Conservation (phyloP, 169 alveolate genomes). For the Plasmodium cynomolgi region DNA sequence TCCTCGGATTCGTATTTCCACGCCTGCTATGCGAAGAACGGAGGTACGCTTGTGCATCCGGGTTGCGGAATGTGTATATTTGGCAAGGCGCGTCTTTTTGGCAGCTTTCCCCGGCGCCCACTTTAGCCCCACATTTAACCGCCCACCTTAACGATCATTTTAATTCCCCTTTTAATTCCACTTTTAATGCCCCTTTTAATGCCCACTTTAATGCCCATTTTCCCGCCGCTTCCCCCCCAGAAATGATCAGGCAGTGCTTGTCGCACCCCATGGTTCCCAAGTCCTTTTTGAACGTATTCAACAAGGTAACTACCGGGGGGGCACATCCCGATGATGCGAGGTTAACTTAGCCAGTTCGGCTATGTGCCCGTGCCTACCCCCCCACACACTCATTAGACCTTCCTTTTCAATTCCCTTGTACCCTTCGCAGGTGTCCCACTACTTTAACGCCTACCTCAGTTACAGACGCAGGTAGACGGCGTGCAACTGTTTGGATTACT, state of each 20-base stretch:
- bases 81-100: background rate
- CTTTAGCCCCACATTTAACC: background rate
- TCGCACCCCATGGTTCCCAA: slow-evolving; percentile 72
- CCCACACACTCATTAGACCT: background rate
- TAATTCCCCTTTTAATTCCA: background rate
- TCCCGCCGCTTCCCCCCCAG: slow-evolving; percentile 8
- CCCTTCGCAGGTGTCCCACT: slow-evolving; percentile 34
- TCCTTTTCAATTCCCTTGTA: background rate
- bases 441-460: slow-evolving; percentile 35
- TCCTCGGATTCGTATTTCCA: slow-evolving; percentile 75
- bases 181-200: too few species aligned
- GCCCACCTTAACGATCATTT: background rate
- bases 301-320: slow-evolving; percentile 37
- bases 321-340: background rate
- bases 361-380: background rate
- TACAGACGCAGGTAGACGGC: slow-evolving; percentile 29
- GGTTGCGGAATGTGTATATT: background rate
- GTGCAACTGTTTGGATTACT: background rate
- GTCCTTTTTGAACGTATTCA: slow-evolving; percentile 18
- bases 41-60: slow-evolving; percentile 14
- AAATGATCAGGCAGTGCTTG: slow-evolving; percentile 67
- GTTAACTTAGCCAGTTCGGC: background rate
- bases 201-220: background rate
- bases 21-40: slow-evolving; percentile 69
- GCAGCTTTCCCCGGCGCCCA: background rate